Conservation (phyloP, 164 flowering plant genomes). For the Tetracentron sinense region DNA sequence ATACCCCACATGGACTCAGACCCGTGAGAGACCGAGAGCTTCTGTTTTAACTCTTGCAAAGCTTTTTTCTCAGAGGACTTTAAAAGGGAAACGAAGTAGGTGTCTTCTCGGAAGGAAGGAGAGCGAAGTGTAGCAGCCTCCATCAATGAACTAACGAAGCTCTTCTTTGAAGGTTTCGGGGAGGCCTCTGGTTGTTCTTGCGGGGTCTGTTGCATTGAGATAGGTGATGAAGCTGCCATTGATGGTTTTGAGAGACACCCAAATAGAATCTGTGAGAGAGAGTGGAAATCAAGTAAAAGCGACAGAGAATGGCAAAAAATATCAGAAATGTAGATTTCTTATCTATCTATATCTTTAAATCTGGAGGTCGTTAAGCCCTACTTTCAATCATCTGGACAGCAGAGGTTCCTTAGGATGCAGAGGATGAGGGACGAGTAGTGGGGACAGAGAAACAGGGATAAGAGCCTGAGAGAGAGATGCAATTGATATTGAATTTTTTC, state of each 20-base stretch:
- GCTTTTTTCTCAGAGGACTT: constrained; percentile 69
- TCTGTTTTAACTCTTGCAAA: constrained; percentile 56
- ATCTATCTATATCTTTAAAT: not conserved
- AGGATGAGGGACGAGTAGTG: constrained; percentile 6
- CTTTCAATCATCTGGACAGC: constrained; percentile 12
- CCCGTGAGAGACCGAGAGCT: constrained; percentile 33
- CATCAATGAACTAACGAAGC: constrained; percentile 61
- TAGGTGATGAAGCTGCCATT: constrained; percentile 39
- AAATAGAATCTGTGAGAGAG: constrained; percentile 5
- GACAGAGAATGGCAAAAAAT: too few species aligned
- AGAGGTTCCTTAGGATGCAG: constrained; percentile 5
- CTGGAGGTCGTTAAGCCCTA: not conserved
- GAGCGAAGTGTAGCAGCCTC: constrained; percentile 56
- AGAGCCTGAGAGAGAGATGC: not conserved
- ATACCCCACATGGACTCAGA: constrained; percentile 26
- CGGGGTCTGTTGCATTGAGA: constrained; percentile 24
- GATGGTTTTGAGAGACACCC: constrained; percentile 10
- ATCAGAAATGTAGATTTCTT: not conserved
- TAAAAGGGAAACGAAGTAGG: constrained; percentile 61
- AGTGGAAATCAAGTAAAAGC: too few species aligned
- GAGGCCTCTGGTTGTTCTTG: constrained; percentile 33
- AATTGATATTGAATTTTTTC: not conserved
- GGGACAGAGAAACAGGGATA: not conserved
- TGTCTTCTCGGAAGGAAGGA: constrained; percentile 78
- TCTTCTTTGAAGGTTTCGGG: constrained; percentile 51